These are phyloP conservation scores for Mycena galericulata DNA, from an alignment of 768 basidiomycete genomes.

Conservation along the genomic window DNA sequence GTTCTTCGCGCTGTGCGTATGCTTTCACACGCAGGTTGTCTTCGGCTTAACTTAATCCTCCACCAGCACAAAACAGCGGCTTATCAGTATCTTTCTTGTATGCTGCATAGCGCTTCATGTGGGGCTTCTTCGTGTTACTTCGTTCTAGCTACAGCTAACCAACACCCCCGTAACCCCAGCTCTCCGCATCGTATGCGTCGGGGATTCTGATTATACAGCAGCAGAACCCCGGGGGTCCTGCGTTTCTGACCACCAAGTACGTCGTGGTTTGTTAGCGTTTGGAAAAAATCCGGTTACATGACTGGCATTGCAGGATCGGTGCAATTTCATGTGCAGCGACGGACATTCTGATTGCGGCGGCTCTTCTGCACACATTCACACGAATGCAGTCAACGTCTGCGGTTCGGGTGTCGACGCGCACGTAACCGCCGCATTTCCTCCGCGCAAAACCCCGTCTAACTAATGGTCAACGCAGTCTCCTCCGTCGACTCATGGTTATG, in stretches of 20 bases:
- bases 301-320: slow-evolving; percentile 11
- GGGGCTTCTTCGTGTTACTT: background rate
- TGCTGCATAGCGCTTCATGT: slow-evolving; percentile 12
- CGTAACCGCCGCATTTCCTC: background rate
- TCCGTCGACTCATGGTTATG: slow-evolving; percentile 23
- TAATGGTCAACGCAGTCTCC: slow-evolving; percentile 10
- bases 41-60: background rate
- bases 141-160: background rate
- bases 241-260: slow-evolving; percentile 10
- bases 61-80: slow-evolving; percentile 6
- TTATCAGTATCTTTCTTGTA: slow-evolving; percentile 1
- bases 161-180: background rate
- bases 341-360: slow-evolving; percentile 15
- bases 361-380: background rate
- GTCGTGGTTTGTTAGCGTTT: background rate
- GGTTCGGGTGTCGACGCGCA: background rate
- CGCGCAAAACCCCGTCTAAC: background rate
- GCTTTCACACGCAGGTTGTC: background rate
- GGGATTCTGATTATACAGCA: background rate
- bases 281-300: no score
- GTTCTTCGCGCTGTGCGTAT: slow-evolving; percentile 17
- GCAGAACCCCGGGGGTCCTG: background rate
- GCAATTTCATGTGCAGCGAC: slow-evolving; percentile 21
- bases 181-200: slow-evolving; percentile 13
- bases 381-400: background rate